These are phyloP conservation scores for Hericium erinaceus DNA, from an alignment of 768 basidiomycete species.

Conservation along the genomic window DNA sequence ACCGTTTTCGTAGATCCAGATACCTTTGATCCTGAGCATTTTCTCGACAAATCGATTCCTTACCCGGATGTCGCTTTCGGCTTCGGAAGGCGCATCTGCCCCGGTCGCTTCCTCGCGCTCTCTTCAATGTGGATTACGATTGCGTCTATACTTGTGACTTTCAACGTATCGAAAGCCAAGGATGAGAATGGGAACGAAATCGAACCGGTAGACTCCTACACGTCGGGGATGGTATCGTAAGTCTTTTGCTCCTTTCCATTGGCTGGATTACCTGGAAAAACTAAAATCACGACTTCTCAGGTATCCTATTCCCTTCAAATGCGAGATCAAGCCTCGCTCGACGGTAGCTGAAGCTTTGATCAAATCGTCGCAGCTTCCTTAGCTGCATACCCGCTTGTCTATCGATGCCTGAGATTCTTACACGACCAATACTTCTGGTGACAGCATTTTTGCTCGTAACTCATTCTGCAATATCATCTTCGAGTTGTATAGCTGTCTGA, in stretches of 20 bases:
- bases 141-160: conserved; percentile 11
- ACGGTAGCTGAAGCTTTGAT: neutral
- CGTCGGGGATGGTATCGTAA: conserved; percentile 12
- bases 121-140: conserved; percentile 9
- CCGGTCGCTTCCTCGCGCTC: conserved; percentile 15
- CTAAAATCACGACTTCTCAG: neutral
- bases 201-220: conserved; percentile 9
- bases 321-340: neutral
- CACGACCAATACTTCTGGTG: no score
- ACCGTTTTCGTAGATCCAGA: conserved; percentile 19
- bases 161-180: conserved; percentile 9
- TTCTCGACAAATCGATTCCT: conserved; percentile 2
- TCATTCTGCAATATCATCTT: no score
- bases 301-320: neutral
- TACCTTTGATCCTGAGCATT: conserved; percentile 22
- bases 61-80: conserved; percentile 10
- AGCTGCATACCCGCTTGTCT: no score
- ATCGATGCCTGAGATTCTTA: no score
- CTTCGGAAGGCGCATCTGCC: conserved; percentile 6
- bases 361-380: neutral
- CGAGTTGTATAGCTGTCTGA: no score
- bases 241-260: conserved; percentile 9
- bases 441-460: no score
- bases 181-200: conserved; percentile 11
- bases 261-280: neutral